Evolutionary conservation across 805 yeast species (phyloP), one percentile per base, ranked within the genome.

Genomic region (Candida manassasensis): DNA sequence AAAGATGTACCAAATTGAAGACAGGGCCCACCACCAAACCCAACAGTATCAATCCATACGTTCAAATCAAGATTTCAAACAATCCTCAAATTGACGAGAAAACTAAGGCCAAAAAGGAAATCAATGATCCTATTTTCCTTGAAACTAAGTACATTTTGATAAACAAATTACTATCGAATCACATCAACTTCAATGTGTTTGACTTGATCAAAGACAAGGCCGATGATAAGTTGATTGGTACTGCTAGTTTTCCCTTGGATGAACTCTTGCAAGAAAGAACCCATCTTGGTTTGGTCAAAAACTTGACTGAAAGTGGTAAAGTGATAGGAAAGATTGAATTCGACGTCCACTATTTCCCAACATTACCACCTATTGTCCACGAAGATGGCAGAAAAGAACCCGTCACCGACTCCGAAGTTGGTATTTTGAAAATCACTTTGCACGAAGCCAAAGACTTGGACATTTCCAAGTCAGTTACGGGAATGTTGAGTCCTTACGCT

Each of bases 401-500:
- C 16, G 59, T 67, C 21, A 74, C 75, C 8, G 81, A 77, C 35
- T 58, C 79, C n/a, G 87, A 82, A 47, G 76, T 78, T 34, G 94
- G 93, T 66, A 78, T 84, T 39, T 62, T 82, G 58, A 83, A 81
- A 48, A 48, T 84, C 26, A 68, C 69, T 8, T 57, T 84, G 33
- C 79, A 80, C 41, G 73, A 74, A 40, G 86, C 84, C 15, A 68
- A 65, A 34, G 67, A 73, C 31, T 65, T 84, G 52, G 83, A 80
- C 47, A 50, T 61, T 12, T 55, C 77, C 3, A 51, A 64, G 19
- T 71, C 87, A 0, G 78, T 49, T 32, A 41, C 69, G 37, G 79
- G 77, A 19, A 57, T 70, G 37, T 59, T 76, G 46, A 73, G 81
- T 52, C 83, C 93, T 19, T 79, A 73, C 55, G 88, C 88, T 11